Base-by-base conservation (phyloP, 768 basidiomycete genomes). In the Phlegmacium glaucopus region DNA sequence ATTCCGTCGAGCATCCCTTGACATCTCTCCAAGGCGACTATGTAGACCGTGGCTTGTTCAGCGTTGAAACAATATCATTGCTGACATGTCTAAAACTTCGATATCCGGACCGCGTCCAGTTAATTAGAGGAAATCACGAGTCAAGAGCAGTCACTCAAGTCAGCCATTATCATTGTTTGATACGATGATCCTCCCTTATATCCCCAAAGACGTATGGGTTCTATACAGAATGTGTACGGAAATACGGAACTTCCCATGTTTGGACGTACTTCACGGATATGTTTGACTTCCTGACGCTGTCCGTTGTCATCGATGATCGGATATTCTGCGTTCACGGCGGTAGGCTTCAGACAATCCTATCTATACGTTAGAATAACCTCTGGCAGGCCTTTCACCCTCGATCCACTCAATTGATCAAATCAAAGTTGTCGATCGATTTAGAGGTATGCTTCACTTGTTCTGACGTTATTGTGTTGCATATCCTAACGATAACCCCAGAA, bases 181-280 rank as follows among this genome's bases (percentile, higher is more conserved):
- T 47, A 48, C 53, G 25, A 35, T 44, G 34, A 30, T 40, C 29
- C 25, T 47, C 56, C 58, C 54, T 65, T 61, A 65, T 64, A 63
- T 63, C 46, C 47, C 52, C 42, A 48, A 64, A 98, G 94, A 94
- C 93, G 17, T 99, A 98, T 61, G 96, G 96, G 10, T 99, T 99
- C 74, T 99, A 99, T 69, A 90, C 92, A 30, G 96, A 99, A 76
- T 98, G 96, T 61, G 85, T 95, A 16, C 80, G 94, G 35, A 99
- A 99, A 70, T 99, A 99, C 59, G 94, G 94, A 45, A 87, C 90
- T 2, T 85, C 94, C 27, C 87, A 89, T 58, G 95, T 97, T 28
- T 99, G 96, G 96, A 94, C 92, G 22, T 97, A 98, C 68, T 98
- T 99, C 61, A 99, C 96, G 50, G 96, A 99, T 71, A 96, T 99